Percentiles rank a stretch among this genome's conserved stretches.
Evolutionary conservation across 345 rosid species (phyloP).

Genomic region (Jatropha curcas): DNA sequence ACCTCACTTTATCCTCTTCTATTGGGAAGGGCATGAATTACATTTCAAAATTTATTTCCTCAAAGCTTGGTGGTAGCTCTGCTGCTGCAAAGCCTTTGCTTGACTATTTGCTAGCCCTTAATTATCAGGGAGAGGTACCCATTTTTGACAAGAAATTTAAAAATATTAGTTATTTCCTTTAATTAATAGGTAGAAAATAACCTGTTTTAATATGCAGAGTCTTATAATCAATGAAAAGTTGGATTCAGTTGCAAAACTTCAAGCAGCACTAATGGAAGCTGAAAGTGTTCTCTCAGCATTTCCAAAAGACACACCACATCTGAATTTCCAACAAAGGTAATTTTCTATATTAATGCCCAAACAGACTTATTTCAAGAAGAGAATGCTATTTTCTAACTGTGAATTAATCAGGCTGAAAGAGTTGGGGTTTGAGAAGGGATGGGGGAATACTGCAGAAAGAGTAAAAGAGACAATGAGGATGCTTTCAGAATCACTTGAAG

Average conservation of each 20-base stretch:
- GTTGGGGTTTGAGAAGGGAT: slow-evolving; percentile 60
- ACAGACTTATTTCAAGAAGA: no score
- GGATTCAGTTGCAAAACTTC: slow-evolving; percentile 61
- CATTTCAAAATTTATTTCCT: slow-evolving; percentile 64
- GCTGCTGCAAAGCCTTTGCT: slow-evolving; percentile 44
- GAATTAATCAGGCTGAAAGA: slow-evolving; percentile 42
- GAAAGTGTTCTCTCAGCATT: slow-evolving; percentile 43
- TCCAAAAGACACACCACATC: slow-evolving; percentile 57
- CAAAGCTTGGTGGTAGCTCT: slow-evolving; percentile 47
- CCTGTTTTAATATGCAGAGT: slow-evolving; percentile 39
- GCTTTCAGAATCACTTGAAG: slow-evolving; percentile 56
- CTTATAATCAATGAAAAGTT: slow-evolving; percentile 68
- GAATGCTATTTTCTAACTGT: no score
- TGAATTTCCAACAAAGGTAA: slow-evolving; percentile 67
- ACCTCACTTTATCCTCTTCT: slow-evolving; percentile 65
- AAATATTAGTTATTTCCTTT: background rate
- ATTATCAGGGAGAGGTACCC: slow-evolving; percentile 76
- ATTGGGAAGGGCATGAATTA: slow-evolving; percentile 74
- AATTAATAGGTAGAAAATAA: background rate
- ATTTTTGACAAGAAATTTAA: no score
- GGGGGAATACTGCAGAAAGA: slow-evolving; percentile 59
- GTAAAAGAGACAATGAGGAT: slow-evolving; percentile 50
- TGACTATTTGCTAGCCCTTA: slow-evolving; percentile 59
- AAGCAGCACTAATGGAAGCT: slow-evolving; percentile 55
- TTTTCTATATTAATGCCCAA: no score